These are phyloP conservation scores for Tolypocladium endophyticum DNA, from an alignment of 2,329 filamentous ascomycete species.

Conservation along the genomic window DNA sequence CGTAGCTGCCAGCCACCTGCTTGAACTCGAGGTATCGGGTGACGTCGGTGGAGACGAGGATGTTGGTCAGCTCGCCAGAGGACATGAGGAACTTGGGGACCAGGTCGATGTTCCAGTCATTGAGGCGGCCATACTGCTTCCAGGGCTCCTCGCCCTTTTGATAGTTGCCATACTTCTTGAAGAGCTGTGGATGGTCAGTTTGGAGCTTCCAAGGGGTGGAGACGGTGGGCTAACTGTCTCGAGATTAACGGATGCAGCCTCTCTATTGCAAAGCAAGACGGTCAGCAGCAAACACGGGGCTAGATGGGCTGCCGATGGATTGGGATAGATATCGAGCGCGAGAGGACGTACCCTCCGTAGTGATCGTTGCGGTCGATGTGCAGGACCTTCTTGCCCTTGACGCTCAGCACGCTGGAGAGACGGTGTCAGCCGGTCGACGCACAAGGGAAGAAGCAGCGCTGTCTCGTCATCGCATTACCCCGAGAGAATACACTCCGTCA, in stretches of 20 bases:
- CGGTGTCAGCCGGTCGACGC: conserved; percentile 21
- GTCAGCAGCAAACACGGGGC: neutral
- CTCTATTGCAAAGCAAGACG: conserved; percentile 31
- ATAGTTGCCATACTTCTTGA: conserved; percentile 92
- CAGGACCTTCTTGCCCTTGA: conserved; percentile 97
- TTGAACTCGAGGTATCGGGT: conserved; percentile 86
- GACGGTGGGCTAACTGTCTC: conserved; percentile 56
- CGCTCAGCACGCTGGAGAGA: conserved; percentile 64
- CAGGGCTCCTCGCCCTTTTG: conserved; percentile 74
- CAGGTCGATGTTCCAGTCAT: conserved; percentile 99
- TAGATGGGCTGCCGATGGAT: neutral
- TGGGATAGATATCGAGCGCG: neutral
- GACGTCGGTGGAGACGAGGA: conserved; percentile 91
- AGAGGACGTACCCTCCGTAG: conserved; percentile 76
- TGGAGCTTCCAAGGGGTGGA: conserved; percentile 5
- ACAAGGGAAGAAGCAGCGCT: neutral
- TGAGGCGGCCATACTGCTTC: conserved; percentile 93
- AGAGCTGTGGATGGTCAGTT: conserved; percentile 51
- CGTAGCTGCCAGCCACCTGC: conserved; percentile 91
- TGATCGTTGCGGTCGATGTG: conserved; percentile 98
- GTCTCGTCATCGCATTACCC: conserved; percentile 53
- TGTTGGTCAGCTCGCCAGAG: conserved; percentile 96
- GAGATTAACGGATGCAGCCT: conserved; percentile 94
- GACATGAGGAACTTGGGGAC: conserved; percentile 99
- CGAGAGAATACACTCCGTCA: conserved; percentile 98